Evolutionary conservation across 148 eudicot species (phyloP), one percentile per base, ranked within the genome.

Genomic region (Amaranthus palmeri): DNA sequence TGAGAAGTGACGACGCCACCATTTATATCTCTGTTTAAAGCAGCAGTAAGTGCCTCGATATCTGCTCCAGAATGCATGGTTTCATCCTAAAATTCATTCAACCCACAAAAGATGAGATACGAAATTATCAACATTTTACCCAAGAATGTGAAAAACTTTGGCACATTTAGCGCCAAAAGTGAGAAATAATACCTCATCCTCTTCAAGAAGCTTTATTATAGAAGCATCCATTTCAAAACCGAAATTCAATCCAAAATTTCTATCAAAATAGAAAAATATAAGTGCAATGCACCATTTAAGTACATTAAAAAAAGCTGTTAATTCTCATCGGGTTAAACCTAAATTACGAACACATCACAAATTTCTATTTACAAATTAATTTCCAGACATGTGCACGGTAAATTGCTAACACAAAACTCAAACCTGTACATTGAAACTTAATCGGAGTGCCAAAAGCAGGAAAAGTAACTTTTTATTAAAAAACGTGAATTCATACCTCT

Each of bases 11-110:
- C 79, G 5, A 81, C 73, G 47, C 85, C 82, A 25, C 91, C 91
- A 77, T 87, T 92, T 56, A 91, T 88, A 61, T 90, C 96, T 74
- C 96, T 87, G 75, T 93, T 93, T 41, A 93, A 72, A 73, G 93
- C 96, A 72, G 98, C 98, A 3, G 92, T 93, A 78, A 93, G 89
- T 4, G 98, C 98, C 66, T 93, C 96, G 69, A 91, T 91, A 68
- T 88, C 98, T 11, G 97, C 98, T 75, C 97, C 97, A 51, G 92
- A 93, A 85, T 91, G 98, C 98, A 93, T 86, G 0, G 90, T 86
- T 77, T 91, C 97, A 69, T 91, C 98, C 98, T 91, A 74, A 61
- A 60, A 68, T 62, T 50, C 66, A 65, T 47, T 63, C 14, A 43
- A 62, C 59, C 71, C 50, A 25, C 47, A 54, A 62, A 17, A 17